Conservation (phyloP, 208 protist species). For the Tritrichomonas foetus region DNA sequence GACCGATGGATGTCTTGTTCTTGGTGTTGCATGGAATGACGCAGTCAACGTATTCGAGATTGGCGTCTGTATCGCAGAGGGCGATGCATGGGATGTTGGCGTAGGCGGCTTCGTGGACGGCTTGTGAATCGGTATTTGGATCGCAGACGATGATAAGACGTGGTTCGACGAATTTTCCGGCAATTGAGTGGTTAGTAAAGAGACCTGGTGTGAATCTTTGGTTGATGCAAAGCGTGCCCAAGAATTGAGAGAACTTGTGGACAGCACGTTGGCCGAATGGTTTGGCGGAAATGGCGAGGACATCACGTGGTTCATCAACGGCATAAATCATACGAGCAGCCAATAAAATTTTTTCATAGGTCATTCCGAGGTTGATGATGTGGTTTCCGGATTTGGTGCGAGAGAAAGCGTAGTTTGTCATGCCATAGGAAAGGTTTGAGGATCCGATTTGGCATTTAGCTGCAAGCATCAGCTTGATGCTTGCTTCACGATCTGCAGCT, state of each 20-base stretch:
- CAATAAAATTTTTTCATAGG: slow-evolving; percentile 96
- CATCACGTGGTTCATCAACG: slow-evolving; percentile 94
- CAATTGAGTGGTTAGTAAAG: slow-evolving; percentile 92
- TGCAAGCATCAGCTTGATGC: slow-evolving; percentile 31
- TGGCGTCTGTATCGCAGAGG: slow-evolving; percentile 94
- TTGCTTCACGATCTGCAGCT: neutral
- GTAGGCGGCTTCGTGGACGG: slow-evolving; percentile 88
- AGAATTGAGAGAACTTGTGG: slow-evolving; percentile 91
- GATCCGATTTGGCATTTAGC: slow-evolving; percentile 5
- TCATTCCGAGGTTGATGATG: slow-evolving; percentile 94
- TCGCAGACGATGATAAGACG: slow-evolving; percentile 93
- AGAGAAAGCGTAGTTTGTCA: slow-evolving; percentile 22
- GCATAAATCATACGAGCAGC: slow-evolving; percentile 93
- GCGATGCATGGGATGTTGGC: slow-evolving; percentile 98
- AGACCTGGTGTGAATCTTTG: slow-evolving; percentile 89
- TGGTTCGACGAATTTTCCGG: slow-evolving; percentile 93
- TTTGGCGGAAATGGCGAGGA: slow-evolving; percentile 84
- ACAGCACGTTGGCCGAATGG: slow-evolving; percentile 51
- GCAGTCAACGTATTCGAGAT: slow-evolving; percentile 89
- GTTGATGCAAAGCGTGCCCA: slow-evolving; percentile 75
- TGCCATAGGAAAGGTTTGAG: neutral
- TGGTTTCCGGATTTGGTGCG: slow-evolving; percentile 65
- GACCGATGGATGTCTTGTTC: slow-evolving; percentile 81
- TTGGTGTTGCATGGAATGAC: slow-evolving; percentile 62
- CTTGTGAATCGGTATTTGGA: slow-evolving; percentile 86